These are phyloP conservation scores for Penicillium nucicola DNA, from an alignment of 495 filamentous ascomycete genomes.

Conservation along the genomic window DNA sequence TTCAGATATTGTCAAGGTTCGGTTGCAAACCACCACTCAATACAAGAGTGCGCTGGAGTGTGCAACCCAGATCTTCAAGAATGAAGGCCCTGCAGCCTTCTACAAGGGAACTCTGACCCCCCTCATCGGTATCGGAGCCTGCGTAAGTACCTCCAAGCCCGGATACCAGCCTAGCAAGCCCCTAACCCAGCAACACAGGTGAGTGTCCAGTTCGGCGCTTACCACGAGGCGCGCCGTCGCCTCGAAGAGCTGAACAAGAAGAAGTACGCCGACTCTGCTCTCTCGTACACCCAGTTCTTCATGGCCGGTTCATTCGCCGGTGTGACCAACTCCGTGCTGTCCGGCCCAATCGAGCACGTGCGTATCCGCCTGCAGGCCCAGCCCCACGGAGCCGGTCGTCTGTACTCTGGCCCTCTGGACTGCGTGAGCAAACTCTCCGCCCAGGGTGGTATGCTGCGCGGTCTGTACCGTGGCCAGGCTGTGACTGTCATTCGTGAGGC, in stretches of 20 bases:
- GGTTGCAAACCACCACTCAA: constrained; percentile 81
- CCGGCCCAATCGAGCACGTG: constrained; percentile 93
- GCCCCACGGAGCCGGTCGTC: constrained; percentile 72
- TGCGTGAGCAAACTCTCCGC: constrained; percentile 80
- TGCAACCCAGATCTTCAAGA: constrained; percentile 77
- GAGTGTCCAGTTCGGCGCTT: constrained; percentile 95
- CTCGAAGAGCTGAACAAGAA: constrained; percentile 73
- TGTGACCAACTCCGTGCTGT: constrained; percentile 83
- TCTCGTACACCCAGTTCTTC: constrained; percentile 85
- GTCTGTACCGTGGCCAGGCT: constrained; percentile 80
- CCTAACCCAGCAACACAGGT: constrained; percentile 45
- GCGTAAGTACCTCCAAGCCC: constrained; percentile 50
- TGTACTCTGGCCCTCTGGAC: constrained; percentile 85
- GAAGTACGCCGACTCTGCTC: constrained; percentile 45
- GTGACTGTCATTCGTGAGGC: constrained; percentile 88
- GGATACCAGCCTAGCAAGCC: background rate
- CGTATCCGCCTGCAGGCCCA: constrained; percentile 97
- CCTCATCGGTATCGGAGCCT: constrained; percentile 92
- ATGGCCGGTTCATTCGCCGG: constrained; percentile 88
- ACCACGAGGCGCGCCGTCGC: constrained; percentile 84
- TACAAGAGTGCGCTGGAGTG: constrained; percentile 78
- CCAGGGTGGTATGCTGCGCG: constrained; percentile 61
- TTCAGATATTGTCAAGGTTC: constrained; percentile 94
- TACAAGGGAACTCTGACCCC: constrained; percentile 99
- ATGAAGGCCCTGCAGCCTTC: constrained; percentile 88